A percentile compares a stretch with the other conserved stretches of the same genome.
Evolutionary conservation across 352 stramenopile genomes (phyloP).

Genomic region (Phytophthora tubulina): DNA sequence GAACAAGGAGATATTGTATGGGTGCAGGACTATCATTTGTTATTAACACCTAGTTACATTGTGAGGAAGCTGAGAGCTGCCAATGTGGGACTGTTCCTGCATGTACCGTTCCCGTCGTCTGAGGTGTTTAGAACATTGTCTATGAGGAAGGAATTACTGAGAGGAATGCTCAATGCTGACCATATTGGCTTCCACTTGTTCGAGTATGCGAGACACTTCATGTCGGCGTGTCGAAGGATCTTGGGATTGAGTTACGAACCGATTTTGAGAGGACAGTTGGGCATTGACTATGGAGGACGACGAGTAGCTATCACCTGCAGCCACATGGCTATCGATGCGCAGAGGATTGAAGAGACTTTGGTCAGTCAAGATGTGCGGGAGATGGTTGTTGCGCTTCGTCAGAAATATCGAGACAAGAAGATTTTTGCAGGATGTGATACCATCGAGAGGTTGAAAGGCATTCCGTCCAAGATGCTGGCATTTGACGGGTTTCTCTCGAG

Average conservation of each 20-base stretch:
- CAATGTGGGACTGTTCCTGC: conserved; percentile 97
- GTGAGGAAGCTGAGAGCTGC: conserved; percentile 85
- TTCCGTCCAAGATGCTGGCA: conserved; percentile 97
- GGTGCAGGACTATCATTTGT: conserved; percentile 98
- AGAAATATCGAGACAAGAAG: conserved; percentile 74
- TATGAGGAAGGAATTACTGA: conserved; percentile 90
- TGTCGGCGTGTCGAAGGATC: conserved; percentile 92
- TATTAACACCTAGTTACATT: conserved; percentile 97
- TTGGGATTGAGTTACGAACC: conserved; percentile 95
- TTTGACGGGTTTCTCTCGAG: conserved; percentile 94
- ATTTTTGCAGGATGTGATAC: conserved; percentile 95
- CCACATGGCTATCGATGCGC: conserved; percentile 86
- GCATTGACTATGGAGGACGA: conserved; percentile 95
- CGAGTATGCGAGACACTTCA: conserved; percentile 94
- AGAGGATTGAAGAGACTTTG: conserved; percentile 67
- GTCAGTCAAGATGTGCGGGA: conserved; percentile 54
- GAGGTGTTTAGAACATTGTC: conserved; percentile 98
- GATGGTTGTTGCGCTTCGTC: conserved; percentile 60
- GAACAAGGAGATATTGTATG: conserved; percentile 93
- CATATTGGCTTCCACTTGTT: conserved; percentile 95
- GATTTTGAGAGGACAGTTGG: conserved; percentile 91
- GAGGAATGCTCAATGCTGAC: conserved; percentile 92
- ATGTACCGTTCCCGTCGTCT: conserved; percentile 98
- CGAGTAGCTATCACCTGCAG: conserved; percentile 96
- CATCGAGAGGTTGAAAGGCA: conserved; percentile 96